Base-by-base conservation (phyloP, 225 moss, liverwort and hornwort species). In the Takakia lepidozioides region DNA sequence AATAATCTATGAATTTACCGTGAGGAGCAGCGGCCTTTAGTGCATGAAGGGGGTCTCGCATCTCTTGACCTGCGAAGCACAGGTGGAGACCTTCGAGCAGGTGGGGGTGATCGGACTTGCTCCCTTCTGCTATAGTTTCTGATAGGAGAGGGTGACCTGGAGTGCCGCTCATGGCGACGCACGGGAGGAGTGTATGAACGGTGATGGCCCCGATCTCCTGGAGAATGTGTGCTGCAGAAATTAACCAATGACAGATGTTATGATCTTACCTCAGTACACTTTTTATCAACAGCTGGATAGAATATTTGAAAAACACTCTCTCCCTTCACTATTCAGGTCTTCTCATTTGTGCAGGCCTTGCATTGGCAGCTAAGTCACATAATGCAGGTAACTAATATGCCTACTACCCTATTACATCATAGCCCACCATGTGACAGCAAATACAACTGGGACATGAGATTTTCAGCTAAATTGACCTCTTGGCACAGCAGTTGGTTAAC, bases 111-210 rank as follows among this genome's bases (percentile, higher is more conserved):
- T 48, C 40, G 61, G 49, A 66, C 73, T 27, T 66, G 62, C 25
- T 58, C 62, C 44, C 78, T 66, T 69, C 60, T 64, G 27, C 59
- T 65, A 3, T 46, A 52, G 28, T 69, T 62, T 27, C 52, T 51
- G 36, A 63, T 41, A 36, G 67, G 73, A 15, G 78, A 66, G 38
- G 69, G 65, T 40, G 78, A 78, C 50, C 69, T 69, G 54, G 76
- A 72, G 54, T 50, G 56, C 35, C 53, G 62, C 48, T 65, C 51
- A 21, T 64, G 68, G 52, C 67, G 57, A 43, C 49, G 66, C 37
- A 68, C 69, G 45, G 81, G 71, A 27, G 71, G 80, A 21, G 83
- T 74, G 22, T 48, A 65, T 34, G 92, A 92, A 54, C 65, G 76
- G 16, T 74, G 62, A 49, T 43, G 69, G 34, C 48, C 70, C 35